Percentiles rank a stretch among this genome's conserved stretches.
These are phyloP conservation scores for Bruguiera sexangula DNA, from an alignment of 345 rosid species.

Conservation along the genomic window DNA sequence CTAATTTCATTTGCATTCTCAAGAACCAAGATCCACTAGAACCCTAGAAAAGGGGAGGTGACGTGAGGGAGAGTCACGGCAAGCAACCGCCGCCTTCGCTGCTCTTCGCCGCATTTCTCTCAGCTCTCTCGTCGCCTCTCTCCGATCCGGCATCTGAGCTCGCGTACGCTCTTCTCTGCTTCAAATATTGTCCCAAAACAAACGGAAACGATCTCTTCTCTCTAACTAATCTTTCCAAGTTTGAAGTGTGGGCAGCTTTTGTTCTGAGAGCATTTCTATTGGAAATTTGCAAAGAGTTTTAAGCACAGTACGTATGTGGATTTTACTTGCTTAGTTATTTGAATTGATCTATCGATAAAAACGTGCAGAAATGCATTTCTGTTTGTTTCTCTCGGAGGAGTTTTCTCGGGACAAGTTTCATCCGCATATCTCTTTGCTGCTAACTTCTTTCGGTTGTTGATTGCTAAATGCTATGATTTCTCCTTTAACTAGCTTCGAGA, in stretches of 20 bases:
- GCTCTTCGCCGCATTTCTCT: no score
- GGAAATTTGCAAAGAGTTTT: not conserved
- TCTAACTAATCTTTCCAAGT: not conserved
- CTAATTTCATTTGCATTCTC: no score
- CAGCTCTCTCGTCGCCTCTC: not conserved
- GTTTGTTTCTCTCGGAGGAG: no score
- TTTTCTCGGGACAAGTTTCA: not conserved
- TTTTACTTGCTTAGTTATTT: no score
- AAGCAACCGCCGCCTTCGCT: no score
- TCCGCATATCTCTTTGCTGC: not conserved
- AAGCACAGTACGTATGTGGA: no score
- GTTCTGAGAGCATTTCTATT: not conserved
- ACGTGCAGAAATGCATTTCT: no score
- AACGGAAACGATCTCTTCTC: not conserved
- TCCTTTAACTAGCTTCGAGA: not conserved
- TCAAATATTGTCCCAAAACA: no score
- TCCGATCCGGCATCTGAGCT: slow-evolving; percentile 11
- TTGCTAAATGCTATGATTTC: not conserved
- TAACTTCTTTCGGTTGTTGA: not conserved
- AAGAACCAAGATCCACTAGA: no score
- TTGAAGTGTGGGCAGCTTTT: not conserved
- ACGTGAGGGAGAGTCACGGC: no score
- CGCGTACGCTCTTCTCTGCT: slow-evolving; percentile 2
- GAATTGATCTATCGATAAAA: no score
- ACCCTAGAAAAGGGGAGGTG: no score